phyloP scores from a whole-genome alignment of 192 early-diverging fungal genomes.

The Phlyctochytrium planicorne region DNA sequence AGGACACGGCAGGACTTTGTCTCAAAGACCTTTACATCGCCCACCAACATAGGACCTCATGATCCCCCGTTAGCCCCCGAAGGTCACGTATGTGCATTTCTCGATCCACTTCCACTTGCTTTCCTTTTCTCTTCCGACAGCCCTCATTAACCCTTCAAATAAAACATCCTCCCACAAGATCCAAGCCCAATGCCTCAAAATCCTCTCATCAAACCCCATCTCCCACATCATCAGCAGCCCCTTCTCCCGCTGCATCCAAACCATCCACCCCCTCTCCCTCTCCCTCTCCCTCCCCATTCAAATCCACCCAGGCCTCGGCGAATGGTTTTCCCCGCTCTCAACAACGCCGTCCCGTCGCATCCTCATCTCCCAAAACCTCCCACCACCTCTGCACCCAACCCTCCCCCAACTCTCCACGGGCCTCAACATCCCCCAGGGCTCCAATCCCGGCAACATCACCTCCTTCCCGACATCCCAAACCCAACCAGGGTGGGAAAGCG shows the following conservation, averaged over 20 bases:
- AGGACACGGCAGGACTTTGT: slow-evolving; percentile 31
- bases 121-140: too few relatives aligned
- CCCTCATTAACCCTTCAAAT: too few relatives aligned
- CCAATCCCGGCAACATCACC: background rate
- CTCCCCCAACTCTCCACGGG: slow-evolving; percentile 4
- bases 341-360: background rate
- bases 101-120: background rate
- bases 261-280: slow-evolving; percentile 21
- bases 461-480: background rate
- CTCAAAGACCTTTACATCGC: slow-evolving; percentile 16
- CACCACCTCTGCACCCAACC: background rate
- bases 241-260: slow-evolving; percentile 37
- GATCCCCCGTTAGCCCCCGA: background rate
- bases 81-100: background rate
- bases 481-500: slow-evolving; percentile 20
- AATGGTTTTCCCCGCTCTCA: slow-evolving; percentile 30
- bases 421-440: background rate
- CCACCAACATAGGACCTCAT: slow-evolving; percentile 11
- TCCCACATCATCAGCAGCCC: slow-evolving; percentile 27
- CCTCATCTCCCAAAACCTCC: background rate
- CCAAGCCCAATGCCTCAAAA: background rate
- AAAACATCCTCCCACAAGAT: background rate
- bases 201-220: background rate
- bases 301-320: slow-evolving; percentile 31
- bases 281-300: slow-evolving; percentile 2